Evolutionary conservation across 2,329 filamentous ascomycete species (phyloP), one percentile per base, ranked within the genome.

Genomic region (Ophiostoma ulmi): DNA sequence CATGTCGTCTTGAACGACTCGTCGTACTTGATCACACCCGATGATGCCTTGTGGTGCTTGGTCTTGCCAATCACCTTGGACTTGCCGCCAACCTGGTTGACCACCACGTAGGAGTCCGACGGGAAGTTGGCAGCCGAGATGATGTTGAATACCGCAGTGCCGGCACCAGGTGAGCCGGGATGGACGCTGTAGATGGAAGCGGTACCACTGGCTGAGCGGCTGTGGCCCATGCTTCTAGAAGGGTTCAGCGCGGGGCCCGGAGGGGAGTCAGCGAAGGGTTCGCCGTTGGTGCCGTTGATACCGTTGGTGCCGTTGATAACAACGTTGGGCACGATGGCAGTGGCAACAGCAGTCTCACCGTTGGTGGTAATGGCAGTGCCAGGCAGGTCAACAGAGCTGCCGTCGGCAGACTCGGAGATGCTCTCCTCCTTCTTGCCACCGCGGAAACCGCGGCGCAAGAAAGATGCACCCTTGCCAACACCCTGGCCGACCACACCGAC

Each of bases 11-110:
- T 93, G 83, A 95, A 94, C 0, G 87, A 89, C 78, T 97, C 92
- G 73, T 93, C 89, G 78, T 88, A 97, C 22, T 83, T 84, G 73
- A 92, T 86, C 3, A 84, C 81, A 1, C 91, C 92, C 1, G 82
- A 83, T 3, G 86, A 81, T 0, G 90, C 86, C 79, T 97, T 97
- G 81, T 91, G 87, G 74, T 95, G 91, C 79, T 97, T 97, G 31
- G 94, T 97, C 83, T 98, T 97, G 81, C 94, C 89, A 65, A 99
- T 83, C 65, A 91, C 87, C 81, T 95, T 97, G 68, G 83, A 86
- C 80, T 91, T 94, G 66, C 88, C 81, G 3, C 84, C 83, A 44
- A 91, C 78, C 75, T 91, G 88, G 70, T 88, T 89, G 75, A 97
- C 82, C 71, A 87, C 81, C 67, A 97, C 87, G 76, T 92, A 93